These are phyloP conservation scores for Pelagomonas calceolata DNA, from an alignment of 108 stramenopile species.

Conservation along the genomic window DNA sequence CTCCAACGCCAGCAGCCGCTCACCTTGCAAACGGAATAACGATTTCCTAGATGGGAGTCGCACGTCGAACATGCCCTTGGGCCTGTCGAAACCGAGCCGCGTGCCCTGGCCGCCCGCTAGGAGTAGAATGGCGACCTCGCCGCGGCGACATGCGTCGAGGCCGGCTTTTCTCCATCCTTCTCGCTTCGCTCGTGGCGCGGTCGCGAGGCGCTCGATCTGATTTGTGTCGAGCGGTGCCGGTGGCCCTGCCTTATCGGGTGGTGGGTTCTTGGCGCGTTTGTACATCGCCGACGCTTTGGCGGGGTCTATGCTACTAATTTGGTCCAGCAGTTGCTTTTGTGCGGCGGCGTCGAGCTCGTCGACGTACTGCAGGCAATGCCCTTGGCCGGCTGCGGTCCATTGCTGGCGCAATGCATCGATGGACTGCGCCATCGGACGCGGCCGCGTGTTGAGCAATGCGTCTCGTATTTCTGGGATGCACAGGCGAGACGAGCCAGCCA, in stretches of 20 bases:
- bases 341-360: constrained; percentile 10
- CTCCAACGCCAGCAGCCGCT: constrained; percentile 57
- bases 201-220: background rate
- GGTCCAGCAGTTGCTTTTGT: constrained; percentile 16
- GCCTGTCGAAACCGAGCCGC: constrained; percentile 79
- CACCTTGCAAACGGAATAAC: constrained; percentile 70
- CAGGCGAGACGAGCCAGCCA: too few relatives aligned
- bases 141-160: constrained; percentile 20
- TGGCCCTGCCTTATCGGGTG: background rate
- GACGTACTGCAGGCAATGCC: constrained; percentile 33
- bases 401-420: too few relatives aligned
- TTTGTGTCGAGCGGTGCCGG: background rate
- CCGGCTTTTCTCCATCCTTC: constrained; percentile 19
- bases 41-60: constrained; percentile 67
- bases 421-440: too few relatives aligned
- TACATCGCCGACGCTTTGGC: background rate
- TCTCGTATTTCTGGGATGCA: too few relatives aligned
- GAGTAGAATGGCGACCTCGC: constrained; percentile 77
- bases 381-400: constrained; percentile 22
- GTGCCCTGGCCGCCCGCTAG: constrained; percentile 93
- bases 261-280: background rate
- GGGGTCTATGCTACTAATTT: constrained; percentile 27
- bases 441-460: too few relatives aligned
- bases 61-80: constrained; percentile 93
- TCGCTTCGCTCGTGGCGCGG: background rate